Evolutionary conservation across 441 rosid genomes (phyloP), one percentile per base, ranked within the genome.

Genomic region (Aquilaria agallochum): DNA sequence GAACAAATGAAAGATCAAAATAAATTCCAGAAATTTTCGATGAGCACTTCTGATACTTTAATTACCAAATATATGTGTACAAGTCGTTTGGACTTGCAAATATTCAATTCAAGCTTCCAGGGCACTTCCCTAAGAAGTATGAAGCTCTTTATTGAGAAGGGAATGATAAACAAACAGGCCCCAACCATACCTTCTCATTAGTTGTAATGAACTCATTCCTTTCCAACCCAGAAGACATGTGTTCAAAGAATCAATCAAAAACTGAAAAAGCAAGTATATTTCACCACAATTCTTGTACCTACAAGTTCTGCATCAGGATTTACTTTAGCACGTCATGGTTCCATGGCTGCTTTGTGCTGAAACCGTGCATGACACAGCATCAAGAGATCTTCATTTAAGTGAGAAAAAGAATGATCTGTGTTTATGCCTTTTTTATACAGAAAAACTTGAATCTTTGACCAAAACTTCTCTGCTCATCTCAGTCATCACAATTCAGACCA

Each of bases 401-500:
- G 60, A 9, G 50, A 56, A 53, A 27, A 11, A 53, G 56, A 65
- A 31, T 12, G 11, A 12, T 32, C 48, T 55, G 46, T 54, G 57
- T 55, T 66, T 61, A 50, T 66, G 59, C 58, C 34, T 57, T 60
- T 64, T 63, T 44, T 73, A 55, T 45, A 5, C 45, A 40, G 9
- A 40, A 40, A 27, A 65, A 64, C 64, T 62, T 64, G 6, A 72
- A 55, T 50, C 42, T 45, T 63, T 20, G 1, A 20, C 70, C 68
- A 68, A 69, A 73, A 58, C 12, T 67, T 47, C 50, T 31, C 53
- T 14, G 30, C 15, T 58, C 52, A 56, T 68, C 64, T 71, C 53
- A 82, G 69, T 86, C 45, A 10, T 40, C 63, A 69, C 99, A 94
- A 51, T 89, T 74, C 82, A 94, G 75, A 52, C 95, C 92, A 3